These are phyloP conservation scores for Diaporthe caulivora DNA, from an alignment of 2,329 filamentous ascomycete species.

Conservation along the genomic window DNA sequence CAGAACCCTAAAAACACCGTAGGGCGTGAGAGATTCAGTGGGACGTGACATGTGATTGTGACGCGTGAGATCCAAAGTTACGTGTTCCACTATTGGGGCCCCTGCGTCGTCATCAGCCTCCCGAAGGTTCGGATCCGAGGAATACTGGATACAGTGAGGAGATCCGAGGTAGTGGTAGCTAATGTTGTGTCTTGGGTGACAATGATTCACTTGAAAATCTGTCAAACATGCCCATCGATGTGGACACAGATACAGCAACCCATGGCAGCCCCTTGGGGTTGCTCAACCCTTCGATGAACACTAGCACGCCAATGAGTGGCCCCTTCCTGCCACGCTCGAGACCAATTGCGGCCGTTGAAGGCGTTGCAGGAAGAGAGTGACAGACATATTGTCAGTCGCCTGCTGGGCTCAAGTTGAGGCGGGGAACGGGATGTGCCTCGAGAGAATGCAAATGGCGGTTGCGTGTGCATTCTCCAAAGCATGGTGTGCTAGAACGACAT, in stretches of 20 bases:
- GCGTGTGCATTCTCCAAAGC: not conserved
- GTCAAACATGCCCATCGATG: not conserved
- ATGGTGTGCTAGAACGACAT: not conserved
- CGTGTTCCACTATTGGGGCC: slow-evolving; percentile 14
- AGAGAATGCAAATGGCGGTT: not conserved
- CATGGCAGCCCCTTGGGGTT: not conserved
- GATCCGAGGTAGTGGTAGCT: slow-evolving; percentile 7
- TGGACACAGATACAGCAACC: not conserved
- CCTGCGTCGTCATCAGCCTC: slow-evolving; percentile 22
- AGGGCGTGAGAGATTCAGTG: not conserved
- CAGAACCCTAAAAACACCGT: not conserved
- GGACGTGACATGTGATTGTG: slow-evolving; percentile 33
- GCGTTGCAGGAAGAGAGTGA: not conserved
- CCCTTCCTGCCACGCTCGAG: not conserved
- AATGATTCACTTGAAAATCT: slow-evolving; percentile 15
- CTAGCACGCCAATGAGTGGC: not conserved
- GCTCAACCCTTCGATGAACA: not conserved
- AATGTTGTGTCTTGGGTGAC: slow-evolving; percentile 1
- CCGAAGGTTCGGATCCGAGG: slow-evolving; percentile 26
- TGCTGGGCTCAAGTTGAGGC: not conserved
- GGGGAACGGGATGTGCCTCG: not conserved
- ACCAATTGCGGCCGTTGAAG: not conserved
- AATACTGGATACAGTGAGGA: slow-evolving; percentile 19
- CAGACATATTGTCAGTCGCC: not conserved
- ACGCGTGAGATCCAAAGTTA: slow-evolving; percentile 17